phyloP scores from a whole-genome alignment of 1,284 basidiomycete genomes.

The Malassezia sp. region DNA sequence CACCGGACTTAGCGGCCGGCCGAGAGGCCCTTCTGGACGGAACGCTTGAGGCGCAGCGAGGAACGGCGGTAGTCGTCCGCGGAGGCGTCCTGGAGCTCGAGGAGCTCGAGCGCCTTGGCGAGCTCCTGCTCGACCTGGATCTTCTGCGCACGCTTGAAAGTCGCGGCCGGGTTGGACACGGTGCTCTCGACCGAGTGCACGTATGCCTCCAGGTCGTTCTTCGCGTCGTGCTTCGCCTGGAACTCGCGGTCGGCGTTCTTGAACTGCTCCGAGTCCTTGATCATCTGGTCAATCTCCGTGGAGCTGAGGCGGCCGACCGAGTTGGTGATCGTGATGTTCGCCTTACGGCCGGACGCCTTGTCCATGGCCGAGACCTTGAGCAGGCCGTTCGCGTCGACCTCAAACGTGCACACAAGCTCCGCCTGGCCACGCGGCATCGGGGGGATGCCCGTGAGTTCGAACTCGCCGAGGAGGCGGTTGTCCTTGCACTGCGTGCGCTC shows the following conservation, averaged over 20 bases:
- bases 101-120: conserved; percentile 46
- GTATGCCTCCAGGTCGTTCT: conserved; percentile 46
- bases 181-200: conserved; percentile 44
- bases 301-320: conserved; percentile 43
- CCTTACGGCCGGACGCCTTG: conserved; percentile 45
- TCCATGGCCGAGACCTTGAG: conserved; percentile 45
- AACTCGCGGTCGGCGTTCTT: conserved; percentile 46
- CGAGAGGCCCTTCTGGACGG: conserved; percentile 44
- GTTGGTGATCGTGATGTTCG: conserved; percentile 47
- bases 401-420: conserved; percentile 45
- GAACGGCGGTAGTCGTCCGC: conserved; percentile 45
- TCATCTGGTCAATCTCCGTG: conserved; percentile 47
- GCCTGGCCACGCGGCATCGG: conserved; percentile 46
- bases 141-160: conserved; percentile 44
- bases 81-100: conserved; percentile 42
- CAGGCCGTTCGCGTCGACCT: conserved; percentile 47
- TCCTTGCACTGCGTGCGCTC: conserved; percentile 47
- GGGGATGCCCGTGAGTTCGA: conserved; percentile 46
- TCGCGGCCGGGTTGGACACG: conserved; percentile 42
- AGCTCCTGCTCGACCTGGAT: conserved; percentile 46
- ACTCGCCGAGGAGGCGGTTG: conserved; percentile 47
- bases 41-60: conserved; percentile 43
- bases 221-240: conserved; percentile 46
- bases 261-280: conserved; percentile 47
- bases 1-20: conserved; percentile 38